A percentile compares a stretch with the other conserved stretches of the same genome.
phyloP scores from a whole-genome alignment of 352 stramenopile species.

The Globisporangium sylvaticum region DNA sequence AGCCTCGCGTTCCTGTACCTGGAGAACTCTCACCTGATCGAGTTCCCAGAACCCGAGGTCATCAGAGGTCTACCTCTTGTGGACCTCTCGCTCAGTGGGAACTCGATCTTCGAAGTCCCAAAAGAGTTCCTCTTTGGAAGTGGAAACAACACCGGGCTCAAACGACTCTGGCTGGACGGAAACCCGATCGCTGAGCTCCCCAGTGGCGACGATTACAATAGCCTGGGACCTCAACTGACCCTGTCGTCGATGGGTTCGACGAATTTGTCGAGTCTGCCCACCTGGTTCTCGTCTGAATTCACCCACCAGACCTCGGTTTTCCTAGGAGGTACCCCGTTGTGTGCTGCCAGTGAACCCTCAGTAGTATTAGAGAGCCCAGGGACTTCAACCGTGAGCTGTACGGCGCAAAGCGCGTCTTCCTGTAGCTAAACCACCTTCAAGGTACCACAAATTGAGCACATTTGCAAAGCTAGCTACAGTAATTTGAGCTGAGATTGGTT shows the following conservation, averaged over 20 bases:
- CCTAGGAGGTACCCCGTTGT: not conserved
- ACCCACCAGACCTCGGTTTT: not conserved
- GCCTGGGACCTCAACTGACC: not conserved
- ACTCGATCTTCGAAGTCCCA: not conserved
- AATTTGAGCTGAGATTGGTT: not conserved
- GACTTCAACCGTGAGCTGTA: not conserved
- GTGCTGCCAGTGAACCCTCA: not conserved
- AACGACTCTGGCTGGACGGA: conserved; percentile 2
- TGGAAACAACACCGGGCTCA: not conserved
- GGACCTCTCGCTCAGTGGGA: conserved; percentile 6
- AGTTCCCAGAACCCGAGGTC: not conserved
- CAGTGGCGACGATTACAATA: not conserved
- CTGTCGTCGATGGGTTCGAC: conserved; percentile 7
- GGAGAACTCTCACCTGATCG: not conserved
- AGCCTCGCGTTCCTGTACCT: conserved; percentile 7
- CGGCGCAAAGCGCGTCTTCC: not conserved
- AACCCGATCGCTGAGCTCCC: conserved; percentile 4
- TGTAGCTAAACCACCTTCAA: not conserved
- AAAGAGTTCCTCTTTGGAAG: conserved; percentile 5
- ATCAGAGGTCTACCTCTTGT: not conserved
- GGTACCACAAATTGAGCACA: not conserved
- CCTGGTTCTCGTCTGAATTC: not conserved
- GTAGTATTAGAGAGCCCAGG: not conserved
- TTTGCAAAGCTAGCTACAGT: not conserved
- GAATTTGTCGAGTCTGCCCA: not conserved